Percentiles rank a stretch among this genome's conserved stretches.
Conservation (phyloP, 202 grass and related monocot genomes). For the Hordeum pubiflorum region DNA sequence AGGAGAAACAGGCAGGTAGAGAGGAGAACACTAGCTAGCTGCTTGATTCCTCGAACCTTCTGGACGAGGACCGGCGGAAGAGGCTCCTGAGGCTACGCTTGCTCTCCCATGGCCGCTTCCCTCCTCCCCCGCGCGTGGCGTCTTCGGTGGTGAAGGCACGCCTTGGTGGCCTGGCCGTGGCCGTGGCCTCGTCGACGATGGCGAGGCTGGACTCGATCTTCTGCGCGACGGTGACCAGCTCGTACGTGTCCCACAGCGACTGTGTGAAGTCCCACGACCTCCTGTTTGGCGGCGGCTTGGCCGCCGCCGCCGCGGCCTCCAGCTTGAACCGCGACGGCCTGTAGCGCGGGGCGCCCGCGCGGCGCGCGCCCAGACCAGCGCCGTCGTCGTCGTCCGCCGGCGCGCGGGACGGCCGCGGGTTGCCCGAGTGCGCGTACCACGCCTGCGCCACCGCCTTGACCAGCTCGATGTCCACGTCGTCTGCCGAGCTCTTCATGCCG, state of each 20-base stretch:
- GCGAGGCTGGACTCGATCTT: slow-evolving; percentile 51
- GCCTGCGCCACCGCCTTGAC: slow-evolving; percentile 83
- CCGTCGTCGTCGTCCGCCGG: background rate
- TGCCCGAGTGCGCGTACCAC: slow-evolving; percentile 65
- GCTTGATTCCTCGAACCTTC: background rate
- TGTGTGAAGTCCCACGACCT: slow-evolving; percentile 40
- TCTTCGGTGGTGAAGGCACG: background rate
- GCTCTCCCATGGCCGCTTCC: slow-evolving; percentile 43
- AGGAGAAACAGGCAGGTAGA: no score
- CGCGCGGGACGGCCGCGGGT: slow-evolving; percentile 23
- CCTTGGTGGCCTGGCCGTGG: background rate
- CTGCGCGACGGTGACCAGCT: slow-evolving; percentile 54
- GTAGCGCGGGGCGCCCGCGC: background rate
- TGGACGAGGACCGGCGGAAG: slow-evolving; percentile 33
- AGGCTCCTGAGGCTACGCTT: slow-evolving; percentile 42
- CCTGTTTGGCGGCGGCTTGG: background rate
- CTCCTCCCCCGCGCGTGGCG: background rate
- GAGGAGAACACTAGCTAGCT: slow-evolving; percentile 4
- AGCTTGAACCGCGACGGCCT: slow-evolving; percentile 62
- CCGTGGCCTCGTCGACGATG: background rate
- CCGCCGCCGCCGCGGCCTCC: slow-evolving; percentile 24
- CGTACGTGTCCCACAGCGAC: slow-evolving; percentile 65
- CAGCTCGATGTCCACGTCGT: slow-evolving; percentile 39
- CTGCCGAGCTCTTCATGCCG: slow-evolving; percentile 36
- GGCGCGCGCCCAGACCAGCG: background rate